phyloP scores from a whole-genome alignment of 1,139 yeast species.

The Sugiyamaella paludigena region DNA sequence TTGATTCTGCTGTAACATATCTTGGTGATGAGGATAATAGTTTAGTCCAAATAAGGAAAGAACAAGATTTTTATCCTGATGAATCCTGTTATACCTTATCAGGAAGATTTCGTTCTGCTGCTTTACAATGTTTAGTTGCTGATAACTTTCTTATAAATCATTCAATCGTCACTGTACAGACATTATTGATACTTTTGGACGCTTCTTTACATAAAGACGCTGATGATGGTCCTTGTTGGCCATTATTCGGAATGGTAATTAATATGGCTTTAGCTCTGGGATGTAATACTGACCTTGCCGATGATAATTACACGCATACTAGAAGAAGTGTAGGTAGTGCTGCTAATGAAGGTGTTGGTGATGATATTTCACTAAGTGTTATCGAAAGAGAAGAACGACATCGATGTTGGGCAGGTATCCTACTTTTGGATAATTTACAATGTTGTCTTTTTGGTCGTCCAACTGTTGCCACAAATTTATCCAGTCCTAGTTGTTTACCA shows the following conservation, averaged over 20 bases:
- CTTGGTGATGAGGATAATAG: constrained; percentile 11
- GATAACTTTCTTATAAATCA: constrained; percentile 18
- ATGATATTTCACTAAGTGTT: constrained; percentile 2
- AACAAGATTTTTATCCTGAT: constrained; percentile 8
- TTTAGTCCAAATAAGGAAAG: constrained; percentile 1
- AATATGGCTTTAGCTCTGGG: constrained; percentile 18
- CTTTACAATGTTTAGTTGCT: constrained; percentile 15
- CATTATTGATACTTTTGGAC: constrained; percentile 14
- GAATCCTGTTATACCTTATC: constrained; percentile 2
- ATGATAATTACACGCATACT: background rate
- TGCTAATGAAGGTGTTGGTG: background rate
- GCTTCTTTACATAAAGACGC: constrained; percentile 15
- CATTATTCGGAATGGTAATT: constrained; percentile 14
- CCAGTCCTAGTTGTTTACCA: constrained; percentile 11
- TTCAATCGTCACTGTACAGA: constrained; percentile 12
- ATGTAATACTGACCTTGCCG: constrained; percentile 14
- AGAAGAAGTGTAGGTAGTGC: background rate
- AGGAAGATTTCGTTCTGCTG: constrained; percentile 7
- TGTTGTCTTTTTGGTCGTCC: constrained; percentile 19
- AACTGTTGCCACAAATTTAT: constrained; percentile 6
- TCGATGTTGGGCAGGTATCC: constrained; percentile 19
- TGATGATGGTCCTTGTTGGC: constrained; percentile 19
- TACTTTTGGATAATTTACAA: constrained; percentile 14
- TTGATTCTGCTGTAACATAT: constrained; percentile 10
- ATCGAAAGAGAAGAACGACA: constrained; percentile 18